Percentiles rank a stretch among this genome's conserved stretches.
Conservation (phyloP, 192 early-diverging fungal species). For the Linnemannia zychae region DNA sequence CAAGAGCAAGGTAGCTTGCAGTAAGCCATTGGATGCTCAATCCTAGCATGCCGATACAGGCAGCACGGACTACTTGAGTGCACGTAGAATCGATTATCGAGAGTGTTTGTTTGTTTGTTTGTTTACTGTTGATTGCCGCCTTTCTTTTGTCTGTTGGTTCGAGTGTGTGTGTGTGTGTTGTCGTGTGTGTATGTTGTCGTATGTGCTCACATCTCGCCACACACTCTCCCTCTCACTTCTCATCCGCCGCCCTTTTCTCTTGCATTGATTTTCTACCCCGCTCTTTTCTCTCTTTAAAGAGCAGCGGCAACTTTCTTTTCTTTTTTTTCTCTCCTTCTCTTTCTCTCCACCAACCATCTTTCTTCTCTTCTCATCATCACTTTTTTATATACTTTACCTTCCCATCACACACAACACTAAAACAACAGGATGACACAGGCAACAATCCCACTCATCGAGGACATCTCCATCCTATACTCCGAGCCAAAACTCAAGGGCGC, state of each 20-base stretch:
- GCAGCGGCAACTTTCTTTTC: slow-evolving; percentile 9
- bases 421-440: slow-evolving; percentile 14
- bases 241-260: not conserved
- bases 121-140: no score
- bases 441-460: slow-evolving; percentile 41
- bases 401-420: not conserved
- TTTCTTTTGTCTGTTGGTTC: not conserved
- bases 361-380: not conserved
- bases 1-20: no score
- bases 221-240: not conserved
- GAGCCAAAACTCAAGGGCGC: slow-evolving; percentile 40
- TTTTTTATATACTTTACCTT: not conserved
- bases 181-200: no score
- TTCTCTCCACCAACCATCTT: not conserved
- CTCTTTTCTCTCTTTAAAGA: not conserved
- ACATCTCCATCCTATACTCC: slow-evolving; percentile 55
- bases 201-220: not conserved
- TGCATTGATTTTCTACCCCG: slow-evolving; percentile 6
- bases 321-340: slow-evolving; percentile 5
- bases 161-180: not conserved
- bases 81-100: no score
- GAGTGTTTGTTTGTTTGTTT: not conserved
- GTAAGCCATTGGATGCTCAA: no score
- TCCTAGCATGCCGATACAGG: no score
- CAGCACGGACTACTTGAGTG: not conserved